These are phyloP conservation scores for Trichoderma gracile DNA, from an alignment of 2,329 filamentous ascomycete species.

Conservation along the genomic window DNA sequence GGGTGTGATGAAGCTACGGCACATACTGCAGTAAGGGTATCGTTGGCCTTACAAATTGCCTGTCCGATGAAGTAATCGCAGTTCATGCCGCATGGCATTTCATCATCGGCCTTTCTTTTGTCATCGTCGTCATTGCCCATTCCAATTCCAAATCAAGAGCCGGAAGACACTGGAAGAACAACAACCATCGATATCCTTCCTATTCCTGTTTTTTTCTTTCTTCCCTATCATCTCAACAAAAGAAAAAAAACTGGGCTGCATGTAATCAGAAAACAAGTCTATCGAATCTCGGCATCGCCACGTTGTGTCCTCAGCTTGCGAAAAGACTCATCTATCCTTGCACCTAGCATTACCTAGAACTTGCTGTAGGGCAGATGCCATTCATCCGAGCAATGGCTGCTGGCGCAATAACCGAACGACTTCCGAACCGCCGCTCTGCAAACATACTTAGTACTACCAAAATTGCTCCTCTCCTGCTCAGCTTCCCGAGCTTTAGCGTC, in stretches of 20 bases:
- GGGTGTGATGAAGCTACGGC: no score
- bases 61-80: neutral
- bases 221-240: no score
- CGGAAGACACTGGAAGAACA: neutral
- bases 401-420: conserved; percentile 23
- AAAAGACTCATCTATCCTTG: neutral
- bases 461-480: neutral
- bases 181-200: neutral
- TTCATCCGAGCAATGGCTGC: conserved; percentile 11
- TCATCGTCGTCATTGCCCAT: no score
- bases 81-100: neutral
- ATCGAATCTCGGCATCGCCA: conserved; percentile 3
- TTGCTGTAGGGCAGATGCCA: neutral
- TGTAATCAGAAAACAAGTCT: neutral
- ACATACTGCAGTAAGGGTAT: no score
- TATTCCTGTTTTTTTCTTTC: no score
- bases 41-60: neutral
- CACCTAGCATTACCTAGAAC: no score
- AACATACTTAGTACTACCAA: neutral
- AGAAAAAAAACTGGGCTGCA: neutral
- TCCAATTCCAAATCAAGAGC: conserved; percentile 10
- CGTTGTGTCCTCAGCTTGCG: no score
- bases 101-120: no score
- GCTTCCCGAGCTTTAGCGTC: no score
- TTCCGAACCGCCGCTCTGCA: conserved; percentile 16